Conservation (phyloP, 2,329 filamentous ascomycete genomes). For the Pseudocercospora crystallina region DNA sequence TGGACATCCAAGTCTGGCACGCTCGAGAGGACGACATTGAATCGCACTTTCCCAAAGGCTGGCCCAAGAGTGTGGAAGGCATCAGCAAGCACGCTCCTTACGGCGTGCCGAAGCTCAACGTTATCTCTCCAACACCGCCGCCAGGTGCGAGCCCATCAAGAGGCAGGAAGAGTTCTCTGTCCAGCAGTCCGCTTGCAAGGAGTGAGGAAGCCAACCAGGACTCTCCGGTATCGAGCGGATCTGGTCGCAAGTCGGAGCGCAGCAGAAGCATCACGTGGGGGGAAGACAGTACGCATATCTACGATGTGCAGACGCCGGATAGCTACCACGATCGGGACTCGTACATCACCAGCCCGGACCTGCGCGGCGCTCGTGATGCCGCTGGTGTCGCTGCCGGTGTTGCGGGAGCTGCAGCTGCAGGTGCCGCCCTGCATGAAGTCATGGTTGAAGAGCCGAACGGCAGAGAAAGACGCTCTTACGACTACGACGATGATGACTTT, state of each 20-base stretch:
- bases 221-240: constrained; percentile 8
- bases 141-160: constrained; percentile 41
- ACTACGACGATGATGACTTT: constrained; percentile 25
- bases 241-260: constrained; percentile 21
- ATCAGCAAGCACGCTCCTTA: constrained; percentile 26
- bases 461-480: constrained; percentile 34
- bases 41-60: constrained; percentile 15
- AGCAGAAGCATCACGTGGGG: constrained; percentile 48
- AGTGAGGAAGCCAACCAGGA: constrained; percentile 18
- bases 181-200: constrained; percentile 35
- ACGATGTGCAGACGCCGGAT: constrained; percentile 48
- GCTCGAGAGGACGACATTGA: constrained; percentile 35
- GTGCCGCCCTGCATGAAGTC: constrained; percentile 37
- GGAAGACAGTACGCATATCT: constrained; percentile 47
- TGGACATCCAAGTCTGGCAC: constrained; percentile 45
- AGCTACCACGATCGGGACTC: constrained; percentile 32
- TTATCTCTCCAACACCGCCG: constrained; percentile 60
- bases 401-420: constrained; percentile 15
- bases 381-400: constrained; percentile 11
- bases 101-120: constrained; percentile 53
- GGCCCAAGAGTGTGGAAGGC: constrained; percentile 1
- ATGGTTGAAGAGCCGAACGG: constrained; percentile 41
- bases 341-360: constrained; percentile 24
- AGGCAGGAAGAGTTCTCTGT: constrained; percentile 30
- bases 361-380: constrained; percentile 7